Evolutionary conservation across 768 basidiomycete species (phyloP), one percentile per base, ranked within the genome.

Genomic region (Lepiota brunneoincarnata): DNA sequence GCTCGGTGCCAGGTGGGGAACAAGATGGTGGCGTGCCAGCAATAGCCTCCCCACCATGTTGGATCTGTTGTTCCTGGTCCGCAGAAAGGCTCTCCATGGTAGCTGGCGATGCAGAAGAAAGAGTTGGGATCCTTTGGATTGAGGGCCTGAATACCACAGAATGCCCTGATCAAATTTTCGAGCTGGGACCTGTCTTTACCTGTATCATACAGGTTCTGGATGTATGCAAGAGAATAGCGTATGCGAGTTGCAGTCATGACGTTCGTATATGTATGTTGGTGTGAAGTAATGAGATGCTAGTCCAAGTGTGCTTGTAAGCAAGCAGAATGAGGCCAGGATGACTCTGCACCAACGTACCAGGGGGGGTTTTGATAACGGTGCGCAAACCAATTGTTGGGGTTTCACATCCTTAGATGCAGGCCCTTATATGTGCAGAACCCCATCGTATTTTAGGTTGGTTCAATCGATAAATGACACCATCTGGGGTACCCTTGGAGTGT

Each of bases 81-180:
- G 37, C 48, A 34, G 48, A 36, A 49, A 49, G 48, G 48, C 35
- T 20, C 17, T 12, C 48, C 48, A 34, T 49, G 48, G 9, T 20
- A 40, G 20, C 48, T 23, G 18, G 17, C 28, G 38, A 49, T 35
- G 35, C 24, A 18, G 23, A 49, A 49, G 38, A 49, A 49, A 12
- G 48, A 49, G 15, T 49, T 49, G 10, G 48, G 9, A 38, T 49
- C 31, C 2, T 49, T 28, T 15, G 48, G 31, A 12, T 18, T 10
- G 20, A 49, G 48, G 20, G 48, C 38, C 48, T 49, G 48, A 36
- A 49, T 49, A 49, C 48, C 48, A 49, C 48, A 17, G 48, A 37
- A 49, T 7, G 48, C 48, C 14, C 48, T 1, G 48, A 49, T 49
- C 6, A 49, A 12, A 28, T 49, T 49, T 36, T 49, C 48, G 18